Percentiles rank a stretch among this genome's conserved stretches.
phyloP scores from a whole-genome alignment of 2,329 filamentous ascomycete species.

The Aspergillus niger region DNA sequence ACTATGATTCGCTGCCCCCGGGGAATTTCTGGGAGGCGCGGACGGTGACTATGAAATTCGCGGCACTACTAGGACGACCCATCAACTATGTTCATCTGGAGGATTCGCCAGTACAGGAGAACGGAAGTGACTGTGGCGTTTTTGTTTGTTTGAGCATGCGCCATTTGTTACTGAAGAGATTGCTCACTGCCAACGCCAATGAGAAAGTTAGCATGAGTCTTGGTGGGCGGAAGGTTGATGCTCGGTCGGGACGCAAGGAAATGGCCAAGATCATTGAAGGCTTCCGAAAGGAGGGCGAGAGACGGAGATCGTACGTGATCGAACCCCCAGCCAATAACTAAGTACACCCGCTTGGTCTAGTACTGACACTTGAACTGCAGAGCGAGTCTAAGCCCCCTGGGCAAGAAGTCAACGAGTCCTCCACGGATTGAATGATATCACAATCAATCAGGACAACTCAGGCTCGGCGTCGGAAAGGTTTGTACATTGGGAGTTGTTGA shows the following conservation, averaged over 20 bases:
- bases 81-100: slow-evolving; percentile 74
- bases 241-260: slow-evolving; percentile 76
- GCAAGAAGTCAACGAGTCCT: slow-evolving; percentile 27
- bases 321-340: too few species aligned
- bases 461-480: not conserved
- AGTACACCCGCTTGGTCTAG: not conserved
- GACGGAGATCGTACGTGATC: slow-evolving; percentile 71
- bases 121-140: slow-evolving; percentile 90
- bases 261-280: slow-evolving; percentile 88
- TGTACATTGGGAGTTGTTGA: slow-evolving; percentile 1
- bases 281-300: slow-evolving; percentile 82
- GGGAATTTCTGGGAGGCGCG: slow-evolving; percentile 75
- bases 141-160: slow-evolving; percentile 96
- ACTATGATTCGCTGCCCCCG: slow-evolving; percentile 85
- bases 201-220: slow-evolving; percentile 96
- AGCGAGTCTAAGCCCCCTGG: slow-evolving; percentile 26
- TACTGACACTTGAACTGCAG: slow-evolving; percentile 11
- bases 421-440: slow-evolving; percentile 25
- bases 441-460: not conserved
- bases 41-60: slow-evolving; percentile 68
- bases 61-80: slow-evolving; percentile 66
- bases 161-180: slow-evolving; percentile 80
- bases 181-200: slow-evolving; percentile 75
- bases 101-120: slow-evolving; percentile 88
- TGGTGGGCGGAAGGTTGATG: slow-evolving; percentile 80